Base-by-base conservation (phyloP, 2,329 filamentous ascomycete species). In the Fusarium buxicola region DNA sequence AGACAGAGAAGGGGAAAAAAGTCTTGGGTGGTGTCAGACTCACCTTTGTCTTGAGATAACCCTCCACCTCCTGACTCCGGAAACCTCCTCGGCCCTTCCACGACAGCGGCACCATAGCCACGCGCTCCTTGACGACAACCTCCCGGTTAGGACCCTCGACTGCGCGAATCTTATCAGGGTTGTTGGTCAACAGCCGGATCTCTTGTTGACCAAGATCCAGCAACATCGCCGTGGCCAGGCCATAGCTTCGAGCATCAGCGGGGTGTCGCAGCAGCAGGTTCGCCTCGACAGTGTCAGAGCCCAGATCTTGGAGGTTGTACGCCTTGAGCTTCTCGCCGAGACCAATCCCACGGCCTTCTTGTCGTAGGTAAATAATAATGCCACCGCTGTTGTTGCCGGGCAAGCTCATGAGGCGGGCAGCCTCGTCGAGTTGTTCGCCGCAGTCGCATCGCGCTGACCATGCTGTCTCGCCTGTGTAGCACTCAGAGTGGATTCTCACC, bases 371-470 rank as follows among this genome's bases (percentile, higher is more conserved):
- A 69, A 99, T 89, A 66, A 99, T 97, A 50, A 97, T 93, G 30
- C 95, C 95, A 13, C 94, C 94, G 3, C 81, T 85, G 49, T 81
- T 74, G 68, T 82, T 82, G 60, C 79, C 75, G 9, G 87, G 89
- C 25, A 93, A 80, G 13, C 91, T 90, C 95, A 99, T 99, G 2
- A 99, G 81, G 24, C 95, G 86, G 2, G 94, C 95, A 2, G 95
- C 95, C 80, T 99, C 95, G 75, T 99, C 95, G 3, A 99, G 84
- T 76, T 99, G 95, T 78, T 99, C 95, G 54, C 95, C 95, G 75
- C 95, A 99, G 78, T 99, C 95, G 79, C 95, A 99, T 25, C 95
- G 89, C 31, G 95, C 94, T 8, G 94, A 97, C 95, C 95, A 98
- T 1, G 96, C 95, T 1, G 95, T 99, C 81, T 99, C 95, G 57